A percentile compares a stretch with the other conserved stretches of the same genome.
Conservation (phyloP, 257 asterid species). For the Thymus mandschuricus region DNA sequence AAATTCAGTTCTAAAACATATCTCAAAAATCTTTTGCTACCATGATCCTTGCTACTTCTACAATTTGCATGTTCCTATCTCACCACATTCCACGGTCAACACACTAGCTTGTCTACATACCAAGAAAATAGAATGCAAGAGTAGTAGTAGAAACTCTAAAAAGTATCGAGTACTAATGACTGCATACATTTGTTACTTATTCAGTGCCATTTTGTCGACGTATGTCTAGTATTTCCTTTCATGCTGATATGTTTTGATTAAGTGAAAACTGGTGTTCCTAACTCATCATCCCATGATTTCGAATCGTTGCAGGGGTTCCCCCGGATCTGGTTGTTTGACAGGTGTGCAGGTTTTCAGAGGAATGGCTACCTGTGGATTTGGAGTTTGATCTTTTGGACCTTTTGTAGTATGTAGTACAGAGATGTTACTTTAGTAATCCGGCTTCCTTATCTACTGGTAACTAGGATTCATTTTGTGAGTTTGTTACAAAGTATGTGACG, state of each 20-base stretch:
- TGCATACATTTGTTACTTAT: neutral
- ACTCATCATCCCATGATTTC: constrained; percentile 22
- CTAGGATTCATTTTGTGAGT: constrained; percentile 28
- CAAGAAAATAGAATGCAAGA: neutral
- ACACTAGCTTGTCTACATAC: too few species aligned
- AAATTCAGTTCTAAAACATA: neutral
- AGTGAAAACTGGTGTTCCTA: neutral
- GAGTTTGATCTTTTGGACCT: constrained; percentile 6
- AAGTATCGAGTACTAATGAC: neutral
- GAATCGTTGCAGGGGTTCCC: constrained; percentile 31
- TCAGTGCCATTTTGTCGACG: neutral
- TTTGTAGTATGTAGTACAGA: constrained; percentile 34
- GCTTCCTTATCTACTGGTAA: constrained; percentile 25
- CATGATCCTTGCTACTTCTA: neutral
- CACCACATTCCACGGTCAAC: neutral
- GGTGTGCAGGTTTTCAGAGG: constrained; percentile 28
- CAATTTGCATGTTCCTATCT: neutral
- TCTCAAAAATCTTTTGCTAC: neutral
- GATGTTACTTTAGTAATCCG: constrained; percentile 26
- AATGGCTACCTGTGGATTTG: constrained; percentile 18
- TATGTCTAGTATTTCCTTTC: constrained; percentile 1
- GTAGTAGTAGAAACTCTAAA: neutral
- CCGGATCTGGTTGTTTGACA: constrained; percentile 18
- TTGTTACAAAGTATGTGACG: constrained; percentile 5
- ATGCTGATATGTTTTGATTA: neutral